Evolutionary conservation across 305 asterid species (phyloP).

Genomic region (Solanum hybrid): DNA sequence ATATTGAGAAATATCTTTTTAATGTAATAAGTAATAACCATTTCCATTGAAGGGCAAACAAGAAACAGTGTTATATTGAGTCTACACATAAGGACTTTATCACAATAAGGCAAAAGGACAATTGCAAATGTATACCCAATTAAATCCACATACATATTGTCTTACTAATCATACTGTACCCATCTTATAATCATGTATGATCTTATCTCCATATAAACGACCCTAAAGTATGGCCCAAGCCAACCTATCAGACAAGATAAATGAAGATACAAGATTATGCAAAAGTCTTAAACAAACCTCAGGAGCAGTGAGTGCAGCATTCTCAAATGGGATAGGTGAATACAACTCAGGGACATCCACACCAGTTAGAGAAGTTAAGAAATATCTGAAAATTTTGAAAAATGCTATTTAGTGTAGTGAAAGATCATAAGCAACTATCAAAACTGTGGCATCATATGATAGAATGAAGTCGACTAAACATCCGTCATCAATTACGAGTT

Average conservation of each 20-base stretch:
- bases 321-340: conserved; percentile 70
- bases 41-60: neutral
- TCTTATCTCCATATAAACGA: neutral
- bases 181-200: neutral
- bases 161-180: neutral
- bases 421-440: neutral
- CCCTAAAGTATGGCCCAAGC: neutral
- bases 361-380: conserved; percentile 50
- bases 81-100: neutral
- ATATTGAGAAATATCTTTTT: neutral
- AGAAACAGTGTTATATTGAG: neutral
- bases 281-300: conserved; percentile 43
- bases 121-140: neutral
- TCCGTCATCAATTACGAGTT: neutral
- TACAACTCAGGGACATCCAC: conserved; percentile 76
- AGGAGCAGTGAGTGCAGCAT: conserved; percentile 69
- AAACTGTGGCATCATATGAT: neutral
- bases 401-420: conserved; percentile 14
- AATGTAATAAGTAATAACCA: neutral
- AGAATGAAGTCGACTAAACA: neutral
- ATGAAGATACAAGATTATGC: neutral
- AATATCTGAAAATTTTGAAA: conserved; percentile 35
- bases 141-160: neutral
- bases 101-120: neutral
- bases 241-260: neutral